Base-by-base conservation (phyloP, 306 rosid species). In the Dicorynia guianensis region DNA sequence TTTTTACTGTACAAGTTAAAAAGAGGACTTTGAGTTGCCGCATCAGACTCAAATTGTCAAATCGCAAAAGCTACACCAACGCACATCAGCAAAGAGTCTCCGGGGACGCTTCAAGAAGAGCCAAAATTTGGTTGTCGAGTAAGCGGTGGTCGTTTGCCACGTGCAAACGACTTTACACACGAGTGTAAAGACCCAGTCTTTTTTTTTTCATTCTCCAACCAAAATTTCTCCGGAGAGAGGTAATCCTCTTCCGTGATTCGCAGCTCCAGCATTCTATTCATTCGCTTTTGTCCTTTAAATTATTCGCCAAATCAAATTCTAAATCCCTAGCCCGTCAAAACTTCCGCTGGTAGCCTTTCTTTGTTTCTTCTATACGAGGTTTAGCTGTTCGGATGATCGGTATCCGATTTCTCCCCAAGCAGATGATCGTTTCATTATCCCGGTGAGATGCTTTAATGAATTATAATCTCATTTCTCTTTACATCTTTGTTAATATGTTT, bases 391-490 rank as follows among this genome's bases (percentile, higher is more conserved):
- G n/a, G 36, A 47, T 17, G 47, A 58, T 61, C 52, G 50, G 35
- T 48, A 20, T 55, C 35, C 61, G 74, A 10, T 36, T 25, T 63
- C 67, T 46, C 57, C 10, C 52, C 20, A 11, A 78, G 13, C 18
- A 4, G 33, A 25, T 11, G 66, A 46, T 78, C 43, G 18, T 66
- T 47, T 7, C 36, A 5, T 71, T 52, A 34, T 52, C 65, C 56
- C 39, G 76, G 77, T 78, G 19, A 78, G 72, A 40, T 20, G 20
- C 57, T 78, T 49, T 48, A 14, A 2, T 17, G 14, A 18, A 33
- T 52, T 8, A 0, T 50, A 14, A 25, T 77, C 10, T 35, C 12
- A 11, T 19, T 36, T 44, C 8, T 7, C n/a, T 25, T 35, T 3
- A 34, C 19, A 9, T 30, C 20, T 60, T 8, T 20, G 5, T 20